Base-by-base conservation (phyloP, 805 yeast genomes). In the Maudiozyma turicensis region DNA sequence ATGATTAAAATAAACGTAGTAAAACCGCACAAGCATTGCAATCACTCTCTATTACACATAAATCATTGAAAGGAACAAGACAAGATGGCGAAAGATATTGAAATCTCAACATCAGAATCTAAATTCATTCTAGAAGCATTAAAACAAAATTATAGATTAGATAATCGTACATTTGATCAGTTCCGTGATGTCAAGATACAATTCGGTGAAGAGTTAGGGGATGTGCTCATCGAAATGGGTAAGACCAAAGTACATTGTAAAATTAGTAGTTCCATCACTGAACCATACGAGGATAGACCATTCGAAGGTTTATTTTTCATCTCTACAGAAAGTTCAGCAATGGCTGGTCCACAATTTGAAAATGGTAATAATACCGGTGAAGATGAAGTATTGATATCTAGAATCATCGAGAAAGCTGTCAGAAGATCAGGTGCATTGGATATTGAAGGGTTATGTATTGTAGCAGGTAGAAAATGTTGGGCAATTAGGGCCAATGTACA, bases 401-500 rank as follows among this genome's bases (percentile, higher is more conserved):
- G 98, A 62, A 73, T 90, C 50, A 81, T 93, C 42, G 99, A 93
- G 61, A 93, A 91, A 61, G 90, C 97, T 1, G 82, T 93, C 44
- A 77, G 95, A 60, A 75, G 96, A 61, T 85, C 96, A 1, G 86
- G 86, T 53, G 95, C 98, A 0, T 69, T 93, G 43, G 99, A 93
- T 66, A 74, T 91, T 40, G 99, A 93, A 64, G 80, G 87, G 45
- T 69, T 93, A 43, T 91, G 98, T 69, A 87, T 93, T 43, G 78
- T 86, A 26, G 95, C 96, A 0, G 98, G 97, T 2, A 76, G 81
- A 48, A 83, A 87, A 55, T 89, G 95, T 61, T 93, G 99, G 99
- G 75, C 81, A 49, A 73, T 93, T 10, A 76, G 95, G 50, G 97
- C 95, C 0, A 97, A 90, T 61, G 80, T 93, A 14, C 95, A 89